These are phyloP conservation scores for Salix koriyanagi DNA, from an alignment of 345 rosid genomes.

Conservation along the genomic window DNA sequence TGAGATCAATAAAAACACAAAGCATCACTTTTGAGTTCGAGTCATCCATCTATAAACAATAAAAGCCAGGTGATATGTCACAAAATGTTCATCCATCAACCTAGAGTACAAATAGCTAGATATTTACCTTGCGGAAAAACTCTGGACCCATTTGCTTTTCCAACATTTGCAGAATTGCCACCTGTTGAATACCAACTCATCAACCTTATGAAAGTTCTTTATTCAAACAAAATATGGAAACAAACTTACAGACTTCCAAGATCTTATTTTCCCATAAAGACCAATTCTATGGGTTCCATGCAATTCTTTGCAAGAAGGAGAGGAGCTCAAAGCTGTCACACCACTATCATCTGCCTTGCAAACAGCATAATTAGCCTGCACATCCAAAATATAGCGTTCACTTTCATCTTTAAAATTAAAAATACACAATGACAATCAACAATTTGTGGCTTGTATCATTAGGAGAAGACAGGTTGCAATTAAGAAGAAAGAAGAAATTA, in stretches of 20 bases:
- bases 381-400: constrained; percentile 2
- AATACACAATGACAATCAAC: background rate
- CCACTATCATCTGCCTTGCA: constrained; percentile 93
- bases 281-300: constrained; percentile 85
- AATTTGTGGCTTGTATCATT: background rate
- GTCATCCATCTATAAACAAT: background rate
- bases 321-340: constrained; percentile 72
- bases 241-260: constrained; percentile 94
- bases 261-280: constrained; percentile 79
- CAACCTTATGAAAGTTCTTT: constrained; percentile 5
- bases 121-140: constrained; percentile 76
- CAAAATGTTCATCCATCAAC: background rate
- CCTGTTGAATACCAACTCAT: constrained; percentile 41
- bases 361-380: constrained; percentile 89
- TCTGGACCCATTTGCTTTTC: constrained; percentile 99
- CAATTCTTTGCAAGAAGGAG: constrained; percentile 81
- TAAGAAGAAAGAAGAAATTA: background rate
- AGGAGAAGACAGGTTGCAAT: background rate
- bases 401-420: background rate
- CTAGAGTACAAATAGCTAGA: constrained; percentile 8
- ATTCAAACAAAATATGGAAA: constrained; percentile 4
- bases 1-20: background rate
- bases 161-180: constrained; percentile 90
- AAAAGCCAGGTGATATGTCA: background rate
- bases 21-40: background rate